Base-by-base conservation (phyloP, 2,329 filamentous ascomycete genomes). In the Paecilomyces sp. region DNA sequence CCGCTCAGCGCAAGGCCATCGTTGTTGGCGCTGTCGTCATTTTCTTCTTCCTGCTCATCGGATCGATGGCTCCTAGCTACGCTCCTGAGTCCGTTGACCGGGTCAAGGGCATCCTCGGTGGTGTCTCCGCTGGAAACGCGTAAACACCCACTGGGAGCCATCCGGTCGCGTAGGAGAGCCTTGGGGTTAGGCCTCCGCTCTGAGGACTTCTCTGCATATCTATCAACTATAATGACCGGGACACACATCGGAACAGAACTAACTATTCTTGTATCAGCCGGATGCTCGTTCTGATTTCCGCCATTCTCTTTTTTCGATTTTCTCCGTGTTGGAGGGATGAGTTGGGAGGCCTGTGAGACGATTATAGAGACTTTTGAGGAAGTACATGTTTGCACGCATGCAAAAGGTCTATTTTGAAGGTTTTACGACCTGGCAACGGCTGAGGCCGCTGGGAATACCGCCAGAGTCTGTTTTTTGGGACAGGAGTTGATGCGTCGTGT, bases 1-100 rank as follows among this genome's bases (percentile, higher is more conserved):
- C 92, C 12, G 84, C 87, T 54, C 81, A 90, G 69, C 89, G 92
- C 78, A 92, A 93, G 79, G 75, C 92, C 57, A 80, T 91, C 63
- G 80, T 94, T 66, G 85, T 93, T 62, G 83, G 81, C 57, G 76
- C 83, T 28, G 81, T 84, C 22, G 73, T 90, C 60, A 75, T 89
- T 64, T 75, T 93, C 66, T 87, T 94, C 75, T 74, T 90, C 65
- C 75, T 95, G 22, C 83, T 95, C 60, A 85, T 84, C 62, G 84
- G 85, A 50, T 75, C 71, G 8, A 68, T 90, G 63, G 86, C 86
- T 55, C 87, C 87, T 28, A 76, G 70, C 64, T 78, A 78, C 58
- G 71, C 72, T 28, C 72, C 74, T 34, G 67, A 71, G 47, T 69
- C 68, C 18, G 67, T 74, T 57, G 70, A 68, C 60, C 66, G 64